phyloP scores from a whole-genome alignment of 78 protist species.

The Protostelium mycophagum region DNA sequence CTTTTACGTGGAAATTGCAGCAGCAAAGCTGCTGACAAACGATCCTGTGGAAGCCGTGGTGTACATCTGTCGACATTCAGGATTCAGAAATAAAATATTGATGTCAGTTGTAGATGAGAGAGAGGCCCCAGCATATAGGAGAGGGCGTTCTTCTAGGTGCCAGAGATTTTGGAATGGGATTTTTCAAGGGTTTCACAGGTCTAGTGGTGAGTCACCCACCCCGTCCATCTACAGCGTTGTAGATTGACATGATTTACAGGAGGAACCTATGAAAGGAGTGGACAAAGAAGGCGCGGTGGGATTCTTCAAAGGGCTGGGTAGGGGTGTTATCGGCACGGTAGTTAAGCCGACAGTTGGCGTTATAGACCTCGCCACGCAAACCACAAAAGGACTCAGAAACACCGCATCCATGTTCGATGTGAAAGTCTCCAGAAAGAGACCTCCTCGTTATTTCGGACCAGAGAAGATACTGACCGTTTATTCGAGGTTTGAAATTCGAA shows the following conservation, averaged over 20 bases:
- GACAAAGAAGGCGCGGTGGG: slow-evolving; percentile 24
- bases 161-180: slow-evolving; percentile 49
- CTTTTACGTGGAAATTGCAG: too few relatives aligned
- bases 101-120: too few relatives aligned
- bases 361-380: slow-evolving; percentile 21
- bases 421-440: background rate
- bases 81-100: background rate
- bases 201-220: slow-evolving; percentile 32
- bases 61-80: too few relatives aligned
- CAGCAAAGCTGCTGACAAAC: too few relatives aligned
- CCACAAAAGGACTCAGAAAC: slow-evolving; percentile 35
- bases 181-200: slow-evolving; percentile 83
- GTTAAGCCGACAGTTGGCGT: slow-evolving; percentile 60
- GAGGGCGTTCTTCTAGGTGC: slow-evolving; percentile 63
- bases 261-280: slow-evolving; percentile 16
- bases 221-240: background rate
- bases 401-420: background rate
- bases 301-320: slow-evolving; percentile 21
- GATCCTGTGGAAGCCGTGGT: too few relatives aligned
- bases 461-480: background rate
- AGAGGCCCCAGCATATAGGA: slow-evolving; percentile 59
- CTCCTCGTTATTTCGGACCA: background rate
- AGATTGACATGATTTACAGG: background rate
- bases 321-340: slow-evolving; percentile 28
- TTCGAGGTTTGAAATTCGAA: too few relatives aligned